Conservation (phyloP, 2,329 filamentous ascomycete genomes). For the Teratosphaeriaceae sp. region DNA sequence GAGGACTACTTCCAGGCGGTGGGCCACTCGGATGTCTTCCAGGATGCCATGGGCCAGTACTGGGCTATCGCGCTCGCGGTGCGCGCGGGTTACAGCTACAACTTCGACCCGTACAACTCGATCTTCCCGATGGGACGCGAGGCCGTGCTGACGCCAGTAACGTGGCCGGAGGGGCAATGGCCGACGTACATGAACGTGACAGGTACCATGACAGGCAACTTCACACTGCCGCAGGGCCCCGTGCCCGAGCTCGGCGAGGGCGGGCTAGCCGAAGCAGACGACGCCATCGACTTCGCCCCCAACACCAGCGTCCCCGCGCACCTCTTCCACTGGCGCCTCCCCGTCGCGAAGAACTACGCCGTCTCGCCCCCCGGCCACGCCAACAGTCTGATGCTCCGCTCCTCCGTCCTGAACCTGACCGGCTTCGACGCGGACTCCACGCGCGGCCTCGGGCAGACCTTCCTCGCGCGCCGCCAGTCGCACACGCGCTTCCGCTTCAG, state of each 20-base stretch:
- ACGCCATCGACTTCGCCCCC: conserved; percentile 41
- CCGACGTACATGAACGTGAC: conserved; percentile 34
- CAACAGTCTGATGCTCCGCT: conserved; percentile 41
- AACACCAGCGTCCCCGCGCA: conserved; percentile 43
- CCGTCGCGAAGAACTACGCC: conserved; percentile 37
- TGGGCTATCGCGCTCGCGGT: conserved; percentile 45
- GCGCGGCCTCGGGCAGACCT: conserved; percentile 44
- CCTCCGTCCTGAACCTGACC: conserved; percentile 49
- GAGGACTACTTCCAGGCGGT: conserved; percentile 41
- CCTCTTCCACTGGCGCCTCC: conserved; percentile 52
- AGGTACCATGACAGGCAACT: conserved; percentile 34
- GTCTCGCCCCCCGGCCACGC: conserved; percentile 39
- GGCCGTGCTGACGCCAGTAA: conserved; percentile 42
- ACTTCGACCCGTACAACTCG: conserved; percentile 14
- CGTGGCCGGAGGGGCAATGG: conserved; percentile 40
- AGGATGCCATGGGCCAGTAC: conserved; percentile 45
- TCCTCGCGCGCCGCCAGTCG: conserved; percentile 50
- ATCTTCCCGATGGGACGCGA: conserved; percentile 50
- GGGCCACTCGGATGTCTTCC: conserved; percentile 51
- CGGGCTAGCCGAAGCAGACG: conserved; percentile 36
- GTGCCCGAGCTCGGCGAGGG: conserved; percentile 31
- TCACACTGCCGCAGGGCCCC: conserved; percentile 31
- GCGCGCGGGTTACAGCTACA: conserved; percentile 36
- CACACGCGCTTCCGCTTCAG: conserved; percentile 49
- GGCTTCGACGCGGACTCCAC: conserved; percentile 45